Evolutionary conservation across 2,329 filamentous ascomycete species (phyloP).

Genomic region (Fusarium tjaetaba): DNA sequence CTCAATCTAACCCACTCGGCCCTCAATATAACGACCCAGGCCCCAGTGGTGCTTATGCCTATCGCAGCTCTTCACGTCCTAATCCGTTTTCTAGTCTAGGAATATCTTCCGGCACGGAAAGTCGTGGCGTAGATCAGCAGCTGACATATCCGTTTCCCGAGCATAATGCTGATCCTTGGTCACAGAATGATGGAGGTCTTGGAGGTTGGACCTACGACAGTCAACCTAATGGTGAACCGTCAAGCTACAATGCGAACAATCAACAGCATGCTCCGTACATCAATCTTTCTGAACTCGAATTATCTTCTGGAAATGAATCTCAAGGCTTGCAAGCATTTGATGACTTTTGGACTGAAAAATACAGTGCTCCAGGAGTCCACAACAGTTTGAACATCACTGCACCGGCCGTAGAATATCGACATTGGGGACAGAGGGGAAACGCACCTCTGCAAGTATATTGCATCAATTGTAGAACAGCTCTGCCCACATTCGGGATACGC

Average conservation of each 20-base stretch:
- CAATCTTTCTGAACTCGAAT: background rate
- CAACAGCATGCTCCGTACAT: background rate
- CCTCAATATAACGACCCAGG: background rate
- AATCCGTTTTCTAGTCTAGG: background rate
- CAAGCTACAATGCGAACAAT: background rate
- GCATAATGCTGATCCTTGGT: background rate
- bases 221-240: background rate
- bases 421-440: background rate
- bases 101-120: background rate
- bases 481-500: background rate
- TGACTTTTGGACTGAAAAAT: background rate
- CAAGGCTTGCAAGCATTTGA: background rate
- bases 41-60: background rate
- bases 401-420: background rate
- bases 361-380: background rate
- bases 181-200: background rate
- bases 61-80: no score
- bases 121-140: no score
- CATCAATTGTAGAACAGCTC: background rate
- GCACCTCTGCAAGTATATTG: background rate
- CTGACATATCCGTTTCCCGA: background rate
- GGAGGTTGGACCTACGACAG: background rate
- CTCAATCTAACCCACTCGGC: background rate
- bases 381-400: no score
- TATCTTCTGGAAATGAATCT: background rate